Evolutionary conservation across 2,329 filamentous ascomycete genomes (phyloP).

Genomic region (Colletotrichum costaricense): DNA sequence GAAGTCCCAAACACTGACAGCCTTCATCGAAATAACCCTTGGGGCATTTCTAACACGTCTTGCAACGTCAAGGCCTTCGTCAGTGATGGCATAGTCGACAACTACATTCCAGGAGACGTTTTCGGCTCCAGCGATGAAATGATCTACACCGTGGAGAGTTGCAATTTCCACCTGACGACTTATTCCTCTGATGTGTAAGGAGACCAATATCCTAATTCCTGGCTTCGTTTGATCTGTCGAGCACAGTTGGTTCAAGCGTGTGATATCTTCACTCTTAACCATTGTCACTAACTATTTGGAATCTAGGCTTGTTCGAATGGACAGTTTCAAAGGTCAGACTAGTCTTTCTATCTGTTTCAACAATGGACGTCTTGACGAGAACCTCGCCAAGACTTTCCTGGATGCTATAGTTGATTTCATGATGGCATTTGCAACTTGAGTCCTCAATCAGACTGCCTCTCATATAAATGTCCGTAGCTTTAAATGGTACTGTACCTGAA

Average conservation of each 20-base stretch:
- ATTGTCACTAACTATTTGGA: too few species aligned
- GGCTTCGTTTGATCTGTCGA: too few species aligned
- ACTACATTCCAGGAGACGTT: background rate
- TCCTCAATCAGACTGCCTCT: background rate
- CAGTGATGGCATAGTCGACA: background rate
- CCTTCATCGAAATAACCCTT: too few species aligned
- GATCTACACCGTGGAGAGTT: background rate
- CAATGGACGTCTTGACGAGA: background rate
- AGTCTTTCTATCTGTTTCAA: background rate
- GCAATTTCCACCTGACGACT: background rate
- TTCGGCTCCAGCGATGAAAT: too few species aligned
- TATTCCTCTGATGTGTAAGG: background rate
- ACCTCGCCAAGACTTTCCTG: background rate
- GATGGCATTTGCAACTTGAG: background rate
- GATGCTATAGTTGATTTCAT: background rate
- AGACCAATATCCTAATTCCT: too few species aligned
- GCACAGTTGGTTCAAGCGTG: too few species aligned
- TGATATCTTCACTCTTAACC: too few species aligned
- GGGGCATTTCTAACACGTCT: background rate
- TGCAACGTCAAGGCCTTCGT: background rate
- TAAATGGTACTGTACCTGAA: too few species aligned
- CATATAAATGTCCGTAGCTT: too few species aligned
- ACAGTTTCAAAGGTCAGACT: background rate
- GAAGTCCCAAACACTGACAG: too few species aligned
- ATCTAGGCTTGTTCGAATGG: background rate